Base-by-base conservation (phyloP, 2,329 filamentous ascomycete species). In the Beauveria scarabaeidicola region DNA sequence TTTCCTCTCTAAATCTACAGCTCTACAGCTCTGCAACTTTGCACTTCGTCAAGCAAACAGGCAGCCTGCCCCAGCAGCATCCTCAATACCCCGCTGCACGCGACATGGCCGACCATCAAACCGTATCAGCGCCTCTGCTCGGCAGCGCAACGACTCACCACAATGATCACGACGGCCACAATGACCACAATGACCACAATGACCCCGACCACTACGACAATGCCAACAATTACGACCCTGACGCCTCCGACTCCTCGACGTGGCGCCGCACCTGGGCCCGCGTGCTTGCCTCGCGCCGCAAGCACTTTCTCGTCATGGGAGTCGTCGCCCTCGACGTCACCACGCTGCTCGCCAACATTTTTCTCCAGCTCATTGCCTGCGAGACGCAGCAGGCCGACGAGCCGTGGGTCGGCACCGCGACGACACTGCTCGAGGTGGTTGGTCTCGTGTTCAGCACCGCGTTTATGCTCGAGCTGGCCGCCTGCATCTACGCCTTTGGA, bases 401-500 rank as follows among this genome's bases (percentile, higher is more conserved):
- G 64, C 63, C 68, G 0, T 80, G 78, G 77, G 76, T 79, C 6
- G 62, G 65, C 9, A 61, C 65, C 1, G 67, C 75, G 38, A 69
- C 70, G 17, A 63, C 68, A n/a, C 65, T 68, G 0, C 71, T 89
- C 44, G 78, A 78, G 13, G 72, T 77, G 3, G 71, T 81, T 38
- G 81, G 83, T 6, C 70, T 88, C 48, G 73, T 81, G 2, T 84
- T 89, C 67, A 86, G 82, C 59, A 82, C 78, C 64, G 66, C 88
- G 29, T 90, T 90, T 68, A 77, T 89, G 74, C 65, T 78, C 0
- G 87, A 90, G 71, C 70, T 89, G 69, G 58, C 79, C 10, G 72
- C 80, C 3, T 81, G 78, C 32, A 69, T 88, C 2, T 83, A 83
- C 74, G 82, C 82, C 3, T 88, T 86, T 73, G 85, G 86, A 2